phyloP scores from a whole-genome alignment of 176 grass and related monocot genomes.

The Oryza rufipogon region DNA sequence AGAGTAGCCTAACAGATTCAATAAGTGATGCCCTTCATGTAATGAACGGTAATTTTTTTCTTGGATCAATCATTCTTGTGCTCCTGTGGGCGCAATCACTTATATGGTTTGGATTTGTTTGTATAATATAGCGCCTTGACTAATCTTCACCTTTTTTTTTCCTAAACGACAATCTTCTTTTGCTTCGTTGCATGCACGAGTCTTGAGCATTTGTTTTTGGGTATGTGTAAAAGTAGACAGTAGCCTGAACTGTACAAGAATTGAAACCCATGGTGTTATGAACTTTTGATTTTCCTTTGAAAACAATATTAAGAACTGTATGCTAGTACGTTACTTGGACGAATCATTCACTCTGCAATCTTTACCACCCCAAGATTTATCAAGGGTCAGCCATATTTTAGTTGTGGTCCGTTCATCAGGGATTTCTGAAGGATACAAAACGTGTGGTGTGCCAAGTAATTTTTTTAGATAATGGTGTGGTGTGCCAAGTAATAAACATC shows the following conservation, averaged over 20 bases:
- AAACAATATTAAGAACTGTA: not conserved
- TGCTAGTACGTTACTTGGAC: not conserved
- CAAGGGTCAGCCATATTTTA: no score
- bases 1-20: not conserved
- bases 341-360: not conserved
- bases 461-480: not conserved
- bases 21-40: not conserved
- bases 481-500: not conserved
- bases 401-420: not conserved
- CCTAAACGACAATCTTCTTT: not conserved
- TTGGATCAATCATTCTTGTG: not conserved
- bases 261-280: not conserved
- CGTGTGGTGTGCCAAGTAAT: not conserved
- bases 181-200: not conserved
- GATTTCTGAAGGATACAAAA: not conserved
- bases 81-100: not conserved
- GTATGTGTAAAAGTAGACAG: not conserved
- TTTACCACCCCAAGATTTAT: no score
- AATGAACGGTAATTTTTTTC: not conserved
- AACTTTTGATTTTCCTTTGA: not conserved
- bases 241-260: not conserved
- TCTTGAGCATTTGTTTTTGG: not conserved
- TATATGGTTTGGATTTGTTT: not conserved
- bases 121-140: not conserved
- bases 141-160: not conserved